These are phyloP conservation scores for Nakaseomyces uthaithaninus DNA, from an alignment of 1,139 yeast species.

Conservation along the genomic window DNA sequence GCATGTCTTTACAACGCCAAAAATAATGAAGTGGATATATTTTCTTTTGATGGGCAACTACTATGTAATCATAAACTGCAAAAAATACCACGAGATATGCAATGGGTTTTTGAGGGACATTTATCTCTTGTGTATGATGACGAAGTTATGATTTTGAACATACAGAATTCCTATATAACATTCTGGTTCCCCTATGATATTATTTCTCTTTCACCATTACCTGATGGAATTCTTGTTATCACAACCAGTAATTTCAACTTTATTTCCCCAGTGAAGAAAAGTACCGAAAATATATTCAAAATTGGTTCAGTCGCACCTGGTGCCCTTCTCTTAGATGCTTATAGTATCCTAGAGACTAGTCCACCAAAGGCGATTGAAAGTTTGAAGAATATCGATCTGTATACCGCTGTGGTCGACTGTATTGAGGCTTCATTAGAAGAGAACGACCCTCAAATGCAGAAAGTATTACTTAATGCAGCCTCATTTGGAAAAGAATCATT, in stretches of 20 bases:
- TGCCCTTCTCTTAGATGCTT: constrained; percentile 73
- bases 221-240: constrained; percentile 66
- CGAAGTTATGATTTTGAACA: constrained; percentile 64
- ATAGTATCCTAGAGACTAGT: constrained; percentile 55
- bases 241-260: constrained; percentile 54
- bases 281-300: constrained; percentile 56
- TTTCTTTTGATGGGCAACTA: neutral
- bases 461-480: constrained; percentile 69
- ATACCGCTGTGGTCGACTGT: constrained; percentile 62
- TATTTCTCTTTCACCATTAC: constrained; percentile 41
- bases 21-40: constrained; percentile 28
- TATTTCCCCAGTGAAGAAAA: constrained; percentile 53
- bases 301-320: constrained; percentile 82
- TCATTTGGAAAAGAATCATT: constrained; percentile 72
- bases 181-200: constrained; percentile 39
- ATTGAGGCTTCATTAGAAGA: constrained; percentile 72
- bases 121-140: constrained; percentile 33
- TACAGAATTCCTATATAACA: constrained; percentile 45
- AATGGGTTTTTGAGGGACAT: neutral
- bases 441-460: constrained; percentile 71
- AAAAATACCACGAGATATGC: constrained; percentile 1
- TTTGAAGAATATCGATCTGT: constrained; percentile 49
- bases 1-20: constrained; percentile 47
- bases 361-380: constrained; percentile 84
- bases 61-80: neutral